Evolutionary conservation across 306 rosid species (phyloP), one percentile per base, ranked within the genome.

Genomic region (Fragaria ananassa): DNA sequence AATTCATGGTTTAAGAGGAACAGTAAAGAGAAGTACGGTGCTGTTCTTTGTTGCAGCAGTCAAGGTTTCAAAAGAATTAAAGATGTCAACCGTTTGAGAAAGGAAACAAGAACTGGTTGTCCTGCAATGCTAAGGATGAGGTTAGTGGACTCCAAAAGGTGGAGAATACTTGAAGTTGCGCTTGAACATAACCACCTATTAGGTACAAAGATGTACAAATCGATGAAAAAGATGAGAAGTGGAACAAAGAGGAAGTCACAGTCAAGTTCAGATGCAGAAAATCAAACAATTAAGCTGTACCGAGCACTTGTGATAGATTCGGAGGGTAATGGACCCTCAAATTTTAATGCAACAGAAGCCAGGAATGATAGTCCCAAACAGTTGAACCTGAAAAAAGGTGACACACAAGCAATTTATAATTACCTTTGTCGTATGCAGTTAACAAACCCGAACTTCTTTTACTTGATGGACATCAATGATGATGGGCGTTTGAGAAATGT

Each of bases 91-190:
- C 93, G 90, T 74, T 80, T 92, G 82, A 86, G 98, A 75, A 94
- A 90, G 81, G 98, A 94, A 81, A 94, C 98, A 5, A 84, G 98
- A 86, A 94, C 98, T 23, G 96, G 98, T 53, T 94, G 98, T 78
- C 97, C 98, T 77, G 98, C 98, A 8, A 94, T 92, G 97, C 66
- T 94, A 76, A 91, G 98, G 88, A 90, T 94, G 95, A 86, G 95
- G 79, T 81, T 94, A 49, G 81, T 80, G 81, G 98, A 94, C 80
- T 87, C 98, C 39, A 89, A 80, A 65, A 90, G 98, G 81, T 94
- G 98, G 98, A 86, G 97, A 87, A 67, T 94, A 76, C 93, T 90
- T 49, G 97, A 94, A 85, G 96, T 88, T 82, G 74, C 86, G 8
- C 89, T 84, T 41, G 97, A 94, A 76, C 98, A 94, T 82, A 94